A percentile compares a stretch with the other conserved stretches of the same genome.
phyloP scores from a whole-genome alignment of 352 stramenopile species.

The Pythium rishiriense region DNA sequence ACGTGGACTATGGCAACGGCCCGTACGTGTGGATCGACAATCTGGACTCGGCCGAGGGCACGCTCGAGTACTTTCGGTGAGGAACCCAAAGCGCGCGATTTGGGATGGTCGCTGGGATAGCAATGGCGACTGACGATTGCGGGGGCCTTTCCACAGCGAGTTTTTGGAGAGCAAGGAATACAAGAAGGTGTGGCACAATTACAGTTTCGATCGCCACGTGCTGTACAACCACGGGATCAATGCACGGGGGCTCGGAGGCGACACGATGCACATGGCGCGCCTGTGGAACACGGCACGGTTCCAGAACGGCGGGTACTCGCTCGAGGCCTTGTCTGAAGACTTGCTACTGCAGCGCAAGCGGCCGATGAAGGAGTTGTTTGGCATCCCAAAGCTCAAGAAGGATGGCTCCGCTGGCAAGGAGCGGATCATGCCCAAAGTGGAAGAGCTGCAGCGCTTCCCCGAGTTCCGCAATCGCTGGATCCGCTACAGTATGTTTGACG shows the following conservation, averaged over 20 bases:
- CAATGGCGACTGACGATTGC: background rate
- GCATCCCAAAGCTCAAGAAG: slow-evolving; percentile 94
- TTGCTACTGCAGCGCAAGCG: slow-evolving; percentile 89
- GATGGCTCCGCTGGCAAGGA: slow-evolving; percentile 93
- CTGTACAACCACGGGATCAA: slow-evolving; percentile 97
- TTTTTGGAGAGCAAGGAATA: slow-evolving; percentile 92
- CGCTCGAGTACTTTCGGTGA: slow-evolving; percentile 66
- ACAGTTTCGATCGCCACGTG: slow-evolving; percentile 99
- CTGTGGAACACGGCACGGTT: slow-evolving; percentile 86
- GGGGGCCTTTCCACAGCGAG: slow-evolving; percentile 60
- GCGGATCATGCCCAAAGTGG: slow-evolving; percentile 67
- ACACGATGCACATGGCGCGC: slow-evolving; percentile 99
- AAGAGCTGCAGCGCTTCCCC: slow-evolving; percentile 83
- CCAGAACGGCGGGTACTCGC: slow-evolving; percentile 91
- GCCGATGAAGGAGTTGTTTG: slow-evolving; percentile 98
- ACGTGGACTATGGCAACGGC: slow-evolving; percentile 96
- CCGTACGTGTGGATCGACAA: slow-evolving; percentile 92
- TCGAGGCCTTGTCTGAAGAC: slow-evolving; percentile 93
- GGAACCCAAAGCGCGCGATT: background rate
- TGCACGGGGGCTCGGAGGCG: slow-evolving; percentile 90
- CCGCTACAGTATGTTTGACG: slow-evolving; percentile 96
- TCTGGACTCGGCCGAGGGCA: slow-evolving; percentile 90
- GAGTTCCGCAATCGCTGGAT: slow-evolving; percentile 94
- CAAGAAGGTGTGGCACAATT: slow-evolving; percentile 99
- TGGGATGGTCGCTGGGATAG: background rate